Evolutionary conservation across 73 alveolate species (phyloP).

Genomic region (Symbiodinium natans): DNA sequence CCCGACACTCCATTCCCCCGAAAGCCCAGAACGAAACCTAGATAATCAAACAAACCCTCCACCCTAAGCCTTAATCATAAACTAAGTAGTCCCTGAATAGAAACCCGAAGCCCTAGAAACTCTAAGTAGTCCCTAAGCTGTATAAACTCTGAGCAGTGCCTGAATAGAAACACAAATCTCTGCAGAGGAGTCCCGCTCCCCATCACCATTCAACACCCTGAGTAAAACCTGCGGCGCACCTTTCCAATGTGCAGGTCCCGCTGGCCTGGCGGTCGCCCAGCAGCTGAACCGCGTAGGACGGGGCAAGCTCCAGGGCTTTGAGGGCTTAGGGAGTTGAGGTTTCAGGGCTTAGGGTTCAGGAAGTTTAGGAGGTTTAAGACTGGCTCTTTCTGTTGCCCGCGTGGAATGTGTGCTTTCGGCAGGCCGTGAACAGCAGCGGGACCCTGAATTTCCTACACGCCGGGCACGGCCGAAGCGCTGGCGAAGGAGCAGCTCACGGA

Average conservation of each 20-base stretch:
- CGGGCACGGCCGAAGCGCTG: neutral
- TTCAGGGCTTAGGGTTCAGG: no score
- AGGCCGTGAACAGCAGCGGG: neutral
- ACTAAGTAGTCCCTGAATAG: no score
- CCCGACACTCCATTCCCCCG: no score
- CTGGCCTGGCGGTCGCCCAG: constrained; percentile 94
- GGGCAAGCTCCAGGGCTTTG: neutral
- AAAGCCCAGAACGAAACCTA: no score
- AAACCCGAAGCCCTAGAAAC: no score
- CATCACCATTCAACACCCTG: neutral
- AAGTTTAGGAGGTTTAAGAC: neutral
- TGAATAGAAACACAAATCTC: no score
- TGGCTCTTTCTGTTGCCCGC: neutral
- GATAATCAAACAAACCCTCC: no score
- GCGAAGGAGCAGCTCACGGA: neutral
- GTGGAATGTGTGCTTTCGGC: neutral
- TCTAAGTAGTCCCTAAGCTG: no score
- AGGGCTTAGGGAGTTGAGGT: neutral
- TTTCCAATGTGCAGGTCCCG: constrained; percentile 11
- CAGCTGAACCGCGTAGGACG: constrained; percentile 88
- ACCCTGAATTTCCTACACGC: neutral
- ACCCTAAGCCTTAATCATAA: no score
- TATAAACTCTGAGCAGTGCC: no score
- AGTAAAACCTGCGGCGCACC: neutral
- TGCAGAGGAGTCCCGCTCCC: no score